Conservation (phyloP, 306 rosid species). For the Prunus mongolica region DNA sequence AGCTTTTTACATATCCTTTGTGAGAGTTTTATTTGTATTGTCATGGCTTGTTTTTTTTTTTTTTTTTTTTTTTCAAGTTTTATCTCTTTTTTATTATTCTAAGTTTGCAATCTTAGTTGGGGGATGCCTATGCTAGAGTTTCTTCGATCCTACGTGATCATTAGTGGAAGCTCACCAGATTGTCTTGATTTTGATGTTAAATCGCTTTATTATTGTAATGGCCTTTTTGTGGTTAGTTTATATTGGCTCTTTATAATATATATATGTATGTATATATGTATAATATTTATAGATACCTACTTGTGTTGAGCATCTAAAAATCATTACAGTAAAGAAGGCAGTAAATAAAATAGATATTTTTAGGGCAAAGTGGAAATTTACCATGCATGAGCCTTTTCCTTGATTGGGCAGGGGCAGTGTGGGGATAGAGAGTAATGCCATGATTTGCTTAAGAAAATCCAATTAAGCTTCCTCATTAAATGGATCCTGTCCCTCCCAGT, state of each 20-base stretch:
- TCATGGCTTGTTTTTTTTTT: too few species aligned
- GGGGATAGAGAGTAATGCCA: too few species aligned
- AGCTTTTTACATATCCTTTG: too few species aligned
- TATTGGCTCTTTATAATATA: too few species aligned
- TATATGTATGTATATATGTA: too few species aligned
- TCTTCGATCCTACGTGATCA: rapidly evolving
- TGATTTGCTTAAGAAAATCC: not conserved
- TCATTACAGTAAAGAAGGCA: not conserved
- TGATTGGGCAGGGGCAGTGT: not conserved
- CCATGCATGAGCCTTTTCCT: not conserved
- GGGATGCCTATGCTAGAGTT: rapidly evolving
- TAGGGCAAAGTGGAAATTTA: not conserved
- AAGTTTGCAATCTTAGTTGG: too few species aligned
- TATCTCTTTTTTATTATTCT: rapidly evolving
- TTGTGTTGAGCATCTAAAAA: not conserved
- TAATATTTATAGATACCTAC: not conserved
- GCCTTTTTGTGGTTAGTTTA: too few species aligned
- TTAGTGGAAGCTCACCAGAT: rapidly evolving
- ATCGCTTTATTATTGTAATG: rapidly evolving
- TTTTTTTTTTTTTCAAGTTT: too few species aligned
- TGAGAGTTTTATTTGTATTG: too few species aligned
- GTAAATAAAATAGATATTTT: not conserved
- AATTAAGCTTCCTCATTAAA: not conserved
- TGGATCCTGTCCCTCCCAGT: slow-evolving; percentile 2
- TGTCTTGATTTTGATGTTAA: too few species aligned